phyloP scores from a whole-genome alignment of 805 yeast genomes.

The Saturnispora sanitii region DNA sequence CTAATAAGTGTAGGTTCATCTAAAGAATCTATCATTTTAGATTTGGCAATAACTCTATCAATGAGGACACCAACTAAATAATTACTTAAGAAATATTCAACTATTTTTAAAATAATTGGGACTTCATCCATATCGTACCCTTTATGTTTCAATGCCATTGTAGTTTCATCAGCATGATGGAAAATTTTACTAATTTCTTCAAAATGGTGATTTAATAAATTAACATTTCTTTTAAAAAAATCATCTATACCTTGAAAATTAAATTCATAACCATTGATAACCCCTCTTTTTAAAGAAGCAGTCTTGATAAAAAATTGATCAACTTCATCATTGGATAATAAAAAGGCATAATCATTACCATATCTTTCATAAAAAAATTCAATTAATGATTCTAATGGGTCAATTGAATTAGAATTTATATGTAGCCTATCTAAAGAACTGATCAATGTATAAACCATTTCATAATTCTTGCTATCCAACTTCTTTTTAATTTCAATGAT shows the following conservation, averaged over 20 bases:
- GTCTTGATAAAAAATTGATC: conserved; percentile 15
- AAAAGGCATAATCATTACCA: conserved; percentile 22
- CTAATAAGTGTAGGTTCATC: conserved; percentile 1
- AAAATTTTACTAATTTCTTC: conserved; percentile 23
- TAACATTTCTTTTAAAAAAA: conserved; percentile 17
- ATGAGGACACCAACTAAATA: conserved; percentile 28
- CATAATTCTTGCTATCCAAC: conserved; percentile 37
- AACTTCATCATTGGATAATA: conserved; percentile 17
- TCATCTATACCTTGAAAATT: conserved; percentile 18
- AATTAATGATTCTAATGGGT: conserved; percentile 25
- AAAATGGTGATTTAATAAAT: conserved; percentile 20
- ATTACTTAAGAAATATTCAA: conserved; percentile 28
- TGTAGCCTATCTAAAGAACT: conserved; percentile 19
- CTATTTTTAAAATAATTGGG: conserved; percentile 26
- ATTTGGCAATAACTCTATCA: conserved; percentile 23
- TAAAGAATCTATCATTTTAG: conserved; percentile 27
- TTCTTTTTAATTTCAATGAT: conserved; percentile 57
- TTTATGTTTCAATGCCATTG: not conserved
- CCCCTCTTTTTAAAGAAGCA: conserved; percentile 16
- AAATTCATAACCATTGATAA: conserved; percentile 23
- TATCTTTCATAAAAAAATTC: conserved; percentile 27
- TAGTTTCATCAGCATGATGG: not conserved
- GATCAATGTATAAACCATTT: conserved; percentile 25
- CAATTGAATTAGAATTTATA: conserved; percentile 24
- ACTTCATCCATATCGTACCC: conserved; percentile 22